phyloP scores from a whole-genome alignment of 2,329 filamentous ascomycete genomes.

The Colletotrichum viniferum region DNA sequence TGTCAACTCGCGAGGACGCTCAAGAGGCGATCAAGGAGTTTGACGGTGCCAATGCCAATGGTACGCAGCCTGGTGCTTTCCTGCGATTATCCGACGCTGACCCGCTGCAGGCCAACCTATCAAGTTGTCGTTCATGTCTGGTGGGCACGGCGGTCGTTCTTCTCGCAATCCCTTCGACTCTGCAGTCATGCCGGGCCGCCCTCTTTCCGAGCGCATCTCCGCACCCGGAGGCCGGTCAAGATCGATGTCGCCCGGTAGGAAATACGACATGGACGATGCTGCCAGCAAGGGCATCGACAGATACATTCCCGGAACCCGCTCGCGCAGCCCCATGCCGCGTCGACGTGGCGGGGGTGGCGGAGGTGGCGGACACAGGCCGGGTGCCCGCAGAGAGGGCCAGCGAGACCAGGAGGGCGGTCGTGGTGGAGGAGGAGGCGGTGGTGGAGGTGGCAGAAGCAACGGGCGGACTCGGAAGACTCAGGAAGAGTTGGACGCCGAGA shows the following conservation, averaged over 20 bases:
- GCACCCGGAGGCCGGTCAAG: constrained; percentile 62
- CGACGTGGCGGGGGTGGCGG: constrained; percentile 48
- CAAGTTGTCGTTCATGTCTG: constrained; percentile 68
- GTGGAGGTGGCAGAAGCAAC: constrained; percentile 30
- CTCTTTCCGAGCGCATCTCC: constrained; percentile 67
- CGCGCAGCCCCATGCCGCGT: constrained; percentile 64
- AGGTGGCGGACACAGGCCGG: constrained; percentile 53
- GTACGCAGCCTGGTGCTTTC: constrained; percentile 39
- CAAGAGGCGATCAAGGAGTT: constrained; percentile 77
- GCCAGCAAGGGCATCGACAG: constrained; percentile 75
- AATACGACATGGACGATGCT: constrained; percentile 59
- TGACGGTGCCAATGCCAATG: constrained; percentile 89
- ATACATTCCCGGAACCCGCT: constrained; percentile 70
- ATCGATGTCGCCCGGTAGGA: constrained; percentile 58
- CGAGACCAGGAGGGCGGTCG: constrained; percentile 39
- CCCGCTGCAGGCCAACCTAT: constrained; percentile 73
- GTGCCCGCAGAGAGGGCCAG: constrained; percentile 50
- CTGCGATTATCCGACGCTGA: neutral
- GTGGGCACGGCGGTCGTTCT: constrained; percentile 40
- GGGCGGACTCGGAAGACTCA: constrained; percentile 81
- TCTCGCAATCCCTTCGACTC: constrained; percentile 61
- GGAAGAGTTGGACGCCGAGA: constrained; percentile 93
- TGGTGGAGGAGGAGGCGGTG: constrained; percentile 34
- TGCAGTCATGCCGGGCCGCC: constrained; percentile 58
- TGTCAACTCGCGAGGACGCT: constrained; percentile 74